phyloP scores from a whole-genome alignment of 2,329 filamentous ascomycete species.

The Curvularia spicifera region DNA sequence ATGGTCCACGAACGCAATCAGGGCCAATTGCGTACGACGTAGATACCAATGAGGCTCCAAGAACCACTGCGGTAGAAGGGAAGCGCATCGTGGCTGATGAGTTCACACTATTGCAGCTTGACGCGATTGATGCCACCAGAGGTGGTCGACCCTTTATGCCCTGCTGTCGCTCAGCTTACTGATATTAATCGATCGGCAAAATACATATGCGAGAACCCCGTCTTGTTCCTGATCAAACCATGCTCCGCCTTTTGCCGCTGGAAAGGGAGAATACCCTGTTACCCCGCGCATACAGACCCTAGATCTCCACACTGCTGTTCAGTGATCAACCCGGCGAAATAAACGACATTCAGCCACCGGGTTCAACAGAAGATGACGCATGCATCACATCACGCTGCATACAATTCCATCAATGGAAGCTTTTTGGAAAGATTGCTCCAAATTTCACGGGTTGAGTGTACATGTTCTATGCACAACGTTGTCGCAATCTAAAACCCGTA shows the following conservation, averaged over 20 bases:
- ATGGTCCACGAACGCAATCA: slow-evolving; percentile 58
- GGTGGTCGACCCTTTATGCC: slow-evolving; percentile 3
- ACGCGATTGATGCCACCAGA: not conserved
- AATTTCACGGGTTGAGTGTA: not conserved
- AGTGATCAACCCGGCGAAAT: slow-evolving; percentile 10
- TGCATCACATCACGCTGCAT: slow-evolving; percentile 5
- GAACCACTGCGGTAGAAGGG: slow-evolving; percentile 2
- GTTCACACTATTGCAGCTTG: not conserved
- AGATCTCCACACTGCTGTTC: slow-evolving; percentile 10
- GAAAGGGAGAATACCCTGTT: slow-evolving; percentile 2
- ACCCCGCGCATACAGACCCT: slow-evolving; percentile 11
- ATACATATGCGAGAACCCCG: not conserved
- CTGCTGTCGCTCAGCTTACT: not conserved
- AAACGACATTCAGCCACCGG: slow-evolving; percentile 22
- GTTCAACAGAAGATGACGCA: not conserved
- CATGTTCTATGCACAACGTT: not conserved
- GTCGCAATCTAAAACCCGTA: not conserved
- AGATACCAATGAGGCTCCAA: slow-evolving; percentile 10
- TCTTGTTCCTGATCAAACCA: not conserved
- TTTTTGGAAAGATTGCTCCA: not conserved
- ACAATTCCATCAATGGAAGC: not conserved
- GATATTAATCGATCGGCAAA: not conserved
- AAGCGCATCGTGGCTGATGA: slow-evolving; percentile 7
- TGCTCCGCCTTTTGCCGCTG: not conserved
- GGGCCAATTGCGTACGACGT: slow-evolving; percentile 41